These are phyloP conservation scores for Zalerion maritima DNA, from an alignment of 495 filamentous ascomycete genomes.

Conservation along the genomic window DNA sequence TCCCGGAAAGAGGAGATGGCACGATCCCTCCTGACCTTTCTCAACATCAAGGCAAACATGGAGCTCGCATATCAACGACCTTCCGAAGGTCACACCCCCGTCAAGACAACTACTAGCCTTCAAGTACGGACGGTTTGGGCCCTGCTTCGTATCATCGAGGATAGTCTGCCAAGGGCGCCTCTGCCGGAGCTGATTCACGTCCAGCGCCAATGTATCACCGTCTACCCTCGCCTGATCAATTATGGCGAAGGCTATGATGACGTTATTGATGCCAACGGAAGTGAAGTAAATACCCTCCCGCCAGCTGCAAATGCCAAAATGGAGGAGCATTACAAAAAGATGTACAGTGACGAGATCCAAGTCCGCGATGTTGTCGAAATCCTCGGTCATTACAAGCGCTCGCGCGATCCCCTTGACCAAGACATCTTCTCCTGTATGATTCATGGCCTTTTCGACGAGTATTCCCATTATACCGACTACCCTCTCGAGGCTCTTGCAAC, in stretches of 20 bases:
- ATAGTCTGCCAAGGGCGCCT: slow-evolving; percentile 34
- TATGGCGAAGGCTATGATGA: slow-evolving; percentile 86
- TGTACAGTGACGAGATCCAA: slow-evolving; percentile 81
- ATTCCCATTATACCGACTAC: slow-evolving; percentile 86
- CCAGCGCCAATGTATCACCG: slow-evolving; percentile 77
- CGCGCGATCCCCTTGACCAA: slow-evolving; percentile 66
- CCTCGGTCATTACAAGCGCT: slow-evolving; percentile 72
- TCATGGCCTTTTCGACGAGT: slow-evolving; percentile 94
- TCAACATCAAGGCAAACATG: slow-evolving; percentile 68
- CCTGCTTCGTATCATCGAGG: slow-evolving; percentile 64
- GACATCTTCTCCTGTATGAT: slow-evolving; percentile 98
- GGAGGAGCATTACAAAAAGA: slow-evolving; percentile 91
- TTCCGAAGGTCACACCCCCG: slow-evolving; percentile 38
- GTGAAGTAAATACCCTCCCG: slow-evolving; percentile 62
- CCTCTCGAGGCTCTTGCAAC: slow-evolving; percentile 86
- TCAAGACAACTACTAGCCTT: slow-evolving; percentile 40
- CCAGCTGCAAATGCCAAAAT: slow-evolving; percentile 72
- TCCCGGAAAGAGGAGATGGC: slow-evolving; percentile 48
- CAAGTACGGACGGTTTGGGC: slow-evolving; percentile 72
- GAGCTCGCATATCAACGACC: slow-evolving; percentile 58
- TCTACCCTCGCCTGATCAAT: slow-evolving; percentile 91
- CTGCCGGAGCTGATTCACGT: slow-evolving; percentile 39
- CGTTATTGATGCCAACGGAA: slow-evolving; percentile 72
- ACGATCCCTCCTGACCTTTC: slow-evolving; percentile 50
- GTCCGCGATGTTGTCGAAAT: slow-evolving; percentile 67